Base-by-base conservation (phyloP, 2,329 filamentous ascomycete genomes). In the Thermomyces lanuginosus region DNA sequence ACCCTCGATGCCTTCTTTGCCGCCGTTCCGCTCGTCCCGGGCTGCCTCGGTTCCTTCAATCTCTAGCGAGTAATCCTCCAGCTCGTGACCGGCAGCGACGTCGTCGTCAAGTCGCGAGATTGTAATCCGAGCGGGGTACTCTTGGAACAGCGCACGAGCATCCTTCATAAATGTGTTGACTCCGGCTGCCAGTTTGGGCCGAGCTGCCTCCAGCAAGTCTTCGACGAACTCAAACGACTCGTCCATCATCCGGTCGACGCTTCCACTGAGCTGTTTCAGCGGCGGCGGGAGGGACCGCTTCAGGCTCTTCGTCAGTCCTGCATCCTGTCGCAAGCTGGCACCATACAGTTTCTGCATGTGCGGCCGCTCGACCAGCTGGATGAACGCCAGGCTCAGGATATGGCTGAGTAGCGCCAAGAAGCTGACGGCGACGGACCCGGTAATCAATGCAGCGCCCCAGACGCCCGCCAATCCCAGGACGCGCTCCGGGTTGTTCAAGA, bases 311-410 rank as follows among this genome's bases (percentile, higher is more conserved):
- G 84, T 86, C 20, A 98, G 64, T 26, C 89, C 89, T 7, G 89
- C 89, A 49, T 92, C 82, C 37, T 76, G 63, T 32, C 89, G 76
- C 23, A 98, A 61, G 40, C 73, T 76, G 41, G 74, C 66, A 21
- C 89, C 86, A 45, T 98, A 98, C 10, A 95, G 69, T 63, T 92
- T 95, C 51, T 92, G 80, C 84, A 98, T 95, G 51, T 98, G 89
- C 8, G 86, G 89, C 33, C 84, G 76, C 55, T 98, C 89, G 6
- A 98, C 79, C 38, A 86, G 79, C 32, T 92, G 80, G 29, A 98
- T 80, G 58, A 93, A 93, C 16, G 64, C 72, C 16, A 95, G 62
- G 1, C 79, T 89, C 26, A 93, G 61, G 16, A 86, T 69, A 46
- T 98, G 89, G 37, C 81, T 83, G 18, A 84, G 53, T 12, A 93